Evolutionary conservation across 1,284 basidiomycete species (phyloP), one percentile per base, ranked within the genome.

Genomic region (Apiotrichum siamense): DNA sequence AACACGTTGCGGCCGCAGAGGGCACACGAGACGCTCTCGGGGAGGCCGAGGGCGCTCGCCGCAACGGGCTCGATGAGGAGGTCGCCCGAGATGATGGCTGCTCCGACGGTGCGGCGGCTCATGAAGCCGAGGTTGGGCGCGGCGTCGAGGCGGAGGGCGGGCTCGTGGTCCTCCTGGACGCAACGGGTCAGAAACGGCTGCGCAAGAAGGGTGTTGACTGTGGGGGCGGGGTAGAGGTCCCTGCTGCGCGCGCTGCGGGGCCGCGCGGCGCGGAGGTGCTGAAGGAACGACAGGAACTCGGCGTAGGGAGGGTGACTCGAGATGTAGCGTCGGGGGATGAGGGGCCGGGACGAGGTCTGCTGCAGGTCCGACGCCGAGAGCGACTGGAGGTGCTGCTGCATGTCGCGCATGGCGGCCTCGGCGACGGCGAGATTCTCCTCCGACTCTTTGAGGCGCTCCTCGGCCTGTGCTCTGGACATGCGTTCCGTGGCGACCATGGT

Each of bases 111-210:
- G 26, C 92, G 83, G 20, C 94, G 81, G 10, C 87, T 87, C 13
- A 98, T 79, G 87, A 90, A 97, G 63, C 90, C 93, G 25, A 98
- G 78, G 13, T 91, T 89, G 0, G 93, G 89, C 0, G 94, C 92
- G n/a, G 89, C 76, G 67, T 97, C 92, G 23, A 98, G 80, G 3
- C 96, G 84, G 32, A 97, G 77, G 0, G 91, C 89, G 0, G 94
- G 89, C 60, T 98, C 96, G 18, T 93, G 88, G 73, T 98, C 94
- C 74, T 98, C 96, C 4, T 80, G 78, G 24, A 87, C 74, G 20
- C 92, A 75, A 29, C 94, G 81, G 17, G 87, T 81, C 24, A 97
- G 73, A 75, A 97, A 97, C 0, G 93, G 86, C 42, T 92, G 79
- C 1, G 83, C 81, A 2, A 88, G 76, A 25, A 89, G 79, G 35